Evolutionary conservation across 2,329 filamentous ascomycete genomes (phyloP), one percentile per base, ranked within the genome.

Genomic region (Pezicula neosporulosa): DNA sequence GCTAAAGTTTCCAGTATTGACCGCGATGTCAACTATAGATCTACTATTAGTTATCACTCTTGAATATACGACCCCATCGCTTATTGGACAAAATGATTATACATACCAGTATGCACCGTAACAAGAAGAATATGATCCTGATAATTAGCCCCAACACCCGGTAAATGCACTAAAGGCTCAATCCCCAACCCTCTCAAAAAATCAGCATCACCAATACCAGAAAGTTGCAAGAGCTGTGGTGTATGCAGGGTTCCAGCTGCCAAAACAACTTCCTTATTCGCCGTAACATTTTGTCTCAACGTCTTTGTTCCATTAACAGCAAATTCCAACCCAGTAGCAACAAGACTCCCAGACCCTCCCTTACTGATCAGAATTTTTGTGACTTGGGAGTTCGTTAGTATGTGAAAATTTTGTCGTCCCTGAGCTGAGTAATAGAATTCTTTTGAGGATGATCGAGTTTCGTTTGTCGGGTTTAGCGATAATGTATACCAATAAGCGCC

Each of bases 101-200:
- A 39, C 21, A 18, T 46, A 48, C 54, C 52, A 44, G 15, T 48
- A 13, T 55, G 50, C 13, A 13, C 39, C 27, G 48, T 53, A n/a
- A 19, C 19, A 21, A 50, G 24, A 10, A 54, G 36, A 4, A 60
- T 53, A 49, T 68, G 66, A 42, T 68, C 66, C 49, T 67, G 63
- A 16, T 63, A 58, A 48, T 68, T 68, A 18, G 60, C 52, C 15
- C 72, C 73, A n/a, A 76, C 72, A 1, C 69, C 71, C 2, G 71
- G 68, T 2, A 70, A 60, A 49, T 73, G 63, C 19, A 69, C 57
- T 0, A 71, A 27, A 0, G 68, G 49, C 1, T 63, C 52, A 42
- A 76, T 70, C 0, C 60, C 62, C 10, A 68, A 53, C 6, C 48
- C 39, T 1, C 52, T 30, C 4, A 76, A 52, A 8, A 65, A 54